Evolutionary conservation across 2,329 filamentous ascomycete genomes (phyloP).

Genomic region (Colletotrichum neosansevieriae): DNA sequence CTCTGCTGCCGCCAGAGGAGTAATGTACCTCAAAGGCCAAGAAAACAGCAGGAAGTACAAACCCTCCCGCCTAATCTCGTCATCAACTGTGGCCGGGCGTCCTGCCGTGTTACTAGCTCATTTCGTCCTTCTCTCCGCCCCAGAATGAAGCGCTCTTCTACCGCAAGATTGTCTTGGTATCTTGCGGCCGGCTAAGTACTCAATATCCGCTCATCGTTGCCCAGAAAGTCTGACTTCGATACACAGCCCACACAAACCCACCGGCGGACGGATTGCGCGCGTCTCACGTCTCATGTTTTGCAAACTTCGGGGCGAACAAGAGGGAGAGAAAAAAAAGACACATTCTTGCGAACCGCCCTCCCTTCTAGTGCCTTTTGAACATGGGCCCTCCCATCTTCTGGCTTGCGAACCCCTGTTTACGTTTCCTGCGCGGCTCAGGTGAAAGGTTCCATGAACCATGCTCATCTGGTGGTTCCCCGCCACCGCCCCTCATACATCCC

Average conservation of each 20-base stretch:
- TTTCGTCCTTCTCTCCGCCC: too few species aligned
- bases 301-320: background rate
- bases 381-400: background rate
- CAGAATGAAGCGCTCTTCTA: background rate
- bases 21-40: background rate
- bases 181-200: background rate
- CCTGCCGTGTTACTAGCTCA: slow-evolving; percentile 6
- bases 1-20: too few species aligned
- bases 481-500: background rate
- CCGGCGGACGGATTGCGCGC: background rate
- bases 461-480: background rate
- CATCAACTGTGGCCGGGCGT: background rate
- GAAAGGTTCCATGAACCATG: background rate
- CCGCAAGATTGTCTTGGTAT: background rate
- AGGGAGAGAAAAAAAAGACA: background rate
- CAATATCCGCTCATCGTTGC: background rate
- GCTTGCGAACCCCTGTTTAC: background rate
- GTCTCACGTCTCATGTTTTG: background rate
- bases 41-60: background rate
- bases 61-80: background rate
- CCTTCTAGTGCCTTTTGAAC: too few species aligned
- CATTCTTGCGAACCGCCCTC: too few species aligned
- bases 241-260: background rate
- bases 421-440: background rate
- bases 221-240: background rate